Evolutionary conservation across 352 stramenopile genomes (phyloP).

Genomic region (Pythium insidiosum): DNA sequence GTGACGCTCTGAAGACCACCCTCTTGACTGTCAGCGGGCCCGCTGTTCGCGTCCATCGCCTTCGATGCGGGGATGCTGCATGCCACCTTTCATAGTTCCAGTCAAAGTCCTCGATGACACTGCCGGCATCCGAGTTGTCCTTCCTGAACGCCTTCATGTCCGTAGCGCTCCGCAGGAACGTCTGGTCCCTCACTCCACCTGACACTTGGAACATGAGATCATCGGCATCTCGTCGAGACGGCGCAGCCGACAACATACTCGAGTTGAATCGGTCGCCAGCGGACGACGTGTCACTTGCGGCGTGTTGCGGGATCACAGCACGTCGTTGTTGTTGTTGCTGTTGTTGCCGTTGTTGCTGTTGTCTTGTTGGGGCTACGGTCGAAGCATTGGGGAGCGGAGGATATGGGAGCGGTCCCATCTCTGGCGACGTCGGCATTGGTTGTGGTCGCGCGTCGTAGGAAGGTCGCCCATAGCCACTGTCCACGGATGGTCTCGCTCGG

Average conservation of each 20-base stretch:
- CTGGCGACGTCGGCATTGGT: no score
- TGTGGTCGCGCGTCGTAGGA: no score
- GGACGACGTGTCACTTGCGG: not conserved
- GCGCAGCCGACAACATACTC: conserved; percentile 1
- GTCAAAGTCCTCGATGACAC: conserved; percentile 17
- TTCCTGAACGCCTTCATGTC: not conserved
- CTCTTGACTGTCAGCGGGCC: not conserved
- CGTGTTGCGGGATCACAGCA: no score
- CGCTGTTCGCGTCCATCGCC: not conserved
- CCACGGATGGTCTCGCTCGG: no score
- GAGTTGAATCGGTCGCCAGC: no score
- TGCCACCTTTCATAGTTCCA: no score
- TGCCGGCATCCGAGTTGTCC: conserved; percentile 5
- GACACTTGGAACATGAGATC: conserved; percentile 1
- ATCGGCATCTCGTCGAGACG: not conserved
- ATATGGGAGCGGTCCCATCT: no score
- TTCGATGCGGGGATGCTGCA: conserved; percentile 12
- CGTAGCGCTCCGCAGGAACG: not conserved
- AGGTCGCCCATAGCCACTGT: no score
- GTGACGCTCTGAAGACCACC: conserved; percentile 6
- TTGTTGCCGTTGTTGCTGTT: not conserved
- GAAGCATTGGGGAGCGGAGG: no score
- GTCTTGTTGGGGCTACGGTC: no score
- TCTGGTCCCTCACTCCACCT: not conserved
- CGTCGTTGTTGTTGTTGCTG: not conserved